These are phyloP conservation scores for Penicillium macrosclerotiorum DNA, from an alignment of 495 filamentous ascomycete species.

Conservation along the genomic window DNA sequence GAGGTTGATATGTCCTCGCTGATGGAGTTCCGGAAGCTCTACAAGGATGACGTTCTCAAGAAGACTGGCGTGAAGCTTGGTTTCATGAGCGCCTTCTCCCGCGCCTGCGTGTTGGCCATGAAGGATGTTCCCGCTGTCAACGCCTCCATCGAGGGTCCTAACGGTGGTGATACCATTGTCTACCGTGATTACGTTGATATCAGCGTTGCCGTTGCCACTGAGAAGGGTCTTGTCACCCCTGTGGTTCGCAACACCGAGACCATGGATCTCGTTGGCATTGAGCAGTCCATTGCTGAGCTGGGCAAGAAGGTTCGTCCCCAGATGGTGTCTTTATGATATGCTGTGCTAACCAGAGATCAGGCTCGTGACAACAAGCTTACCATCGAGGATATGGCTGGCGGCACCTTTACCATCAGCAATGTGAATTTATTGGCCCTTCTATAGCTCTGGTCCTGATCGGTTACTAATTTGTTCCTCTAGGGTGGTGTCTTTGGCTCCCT, in stretches of 20 bases:
- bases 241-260: constrained; percentile 91
- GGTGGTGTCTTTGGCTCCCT: constrained; percentile 75
- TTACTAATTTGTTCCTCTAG: constrained; percentile 27
- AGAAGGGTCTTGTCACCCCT: constrained; percentile 95
- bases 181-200: constrained; percentile 98
- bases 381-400: constrained; percentile 99
- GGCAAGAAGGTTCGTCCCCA: constrained; percentile 75
- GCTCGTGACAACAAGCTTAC: constrained; percentile 95
- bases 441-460: neutral
- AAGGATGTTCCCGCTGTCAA: constrained; percentile 94
- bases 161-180: constrained; percentile 94
- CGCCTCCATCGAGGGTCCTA: constrained; percentile 93
- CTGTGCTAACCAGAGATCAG: constrained; percentile 32
- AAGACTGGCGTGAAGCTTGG: constrained; percentile 96
- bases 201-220: constrained; percentile 94
- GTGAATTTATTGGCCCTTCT: constrained; percentile 36
- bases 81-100: constrained; percentile 97
- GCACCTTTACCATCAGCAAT: constrained; percentile 98
- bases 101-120: constrained; percentile 90
- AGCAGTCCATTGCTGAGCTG: constrained; percentile 87
- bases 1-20: constrained; percentile 98
- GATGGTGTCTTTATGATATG: neutral
- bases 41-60: constrained; percentile 95
- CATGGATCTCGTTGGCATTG: constrained; percentile 84
- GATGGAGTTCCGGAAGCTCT: constrained; percentile 94